Conservation (phyloP, 2,329 filamentous ascomycete species). For the Exutisphaerella laricina region DNA sequence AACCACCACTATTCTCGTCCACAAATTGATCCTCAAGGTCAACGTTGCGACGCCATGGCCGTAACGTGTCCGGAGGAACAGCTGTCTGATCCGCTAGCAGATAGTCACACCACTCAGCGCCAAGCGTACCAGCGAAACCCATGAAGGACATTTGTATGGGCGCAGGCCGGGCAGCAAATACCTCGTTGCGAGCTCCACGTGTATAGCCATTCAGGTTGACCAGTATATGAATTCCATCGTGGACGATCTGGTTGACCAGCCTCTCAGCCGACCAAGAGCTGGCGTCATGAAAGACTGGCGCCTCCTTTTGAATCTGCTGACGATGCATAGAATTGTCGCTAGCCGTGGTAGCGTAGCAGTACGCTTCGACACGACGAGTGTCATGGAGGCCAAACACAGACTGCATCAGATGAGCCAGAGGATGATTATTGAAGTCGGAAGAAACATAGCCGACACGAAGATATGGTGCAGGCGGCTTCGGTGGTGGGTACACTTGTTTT, state of each 20-base stretch:
- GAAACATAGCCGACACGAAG: constrained; percentile 95
- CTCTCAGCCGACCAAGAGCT: constrained; percentile 80
- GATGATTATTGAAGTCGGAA: constrained; percentile 98
- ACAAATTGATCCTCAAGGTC: constrained; percentile 62
- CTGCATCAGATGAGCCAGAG: constrained; percentile 94
- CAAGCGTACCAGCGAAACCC: constrained; percentile 94
- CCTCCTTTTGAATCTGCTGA: constrained; percentile 86
- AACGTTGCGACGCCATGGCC: constrained; percentile 71
- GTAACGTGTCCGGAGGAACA: constrained; percentile 73
- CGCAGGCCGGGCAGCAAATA: constrained; percentile 89
- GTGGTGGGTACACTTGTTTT: constrained; percentile 73
- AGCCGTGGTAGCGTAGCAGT: constrained; percentile 90
- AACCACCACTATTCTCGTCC: constrained; percentile 60
- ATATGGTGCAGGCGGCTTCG: constrained; percentile 70
- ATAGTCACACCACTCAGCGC: constrained; percentile 98
- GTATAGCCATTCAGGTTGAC: constrained; percentile 99
- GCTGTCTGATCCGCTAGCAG: constrained; percentile 85
- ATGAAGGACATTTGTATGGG: constrained; percentile 99
- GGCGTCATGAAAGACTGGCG: constrained; percentile 84
- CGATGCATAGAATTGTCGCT: constrained; percentile 87
- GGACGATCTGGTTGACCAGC: constrained; percentile 77
- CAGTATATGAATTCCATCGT: constrained; percentile 86
- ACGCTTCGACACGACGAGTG: constrained; percentile 65
- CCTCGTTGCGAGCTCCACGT: constrained; percentile 89
- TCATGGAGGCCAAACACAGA: constrained; percentile 94